Evolutionary conservation across 305 asterid species (phyloP), one percentile per base, ranked within the genome.

Genomic region (Fraxinus velutina): DNA sequence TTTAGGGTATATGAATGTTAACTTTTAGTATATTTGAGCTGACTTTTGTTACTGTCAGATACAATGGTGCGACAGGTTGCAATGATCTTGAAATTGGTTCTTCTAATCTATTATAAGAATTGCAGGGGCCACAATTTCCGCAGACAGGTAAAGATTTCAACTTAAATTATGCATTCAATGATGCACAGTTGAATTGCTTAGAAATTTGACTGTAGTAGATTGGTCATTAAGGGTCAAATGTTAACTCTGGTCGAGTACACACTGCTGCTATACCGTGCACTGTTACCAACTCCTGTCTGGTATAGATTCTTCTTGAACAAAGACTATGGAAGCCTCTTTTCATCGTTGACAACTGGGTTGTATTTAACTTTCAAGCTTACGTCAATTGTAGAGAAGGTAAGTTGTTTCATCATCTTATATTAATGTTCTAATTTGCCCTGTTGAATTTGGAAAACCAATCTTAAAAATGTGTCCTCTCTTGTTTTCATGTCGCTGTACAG

Each of bases 261-360:
- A 2, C 86, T 96, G 89, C 90, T 96, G 84, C 87, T 96, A 30
- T 91, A 94, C 88, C 97, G 98, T 85, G 97, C 97, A 72, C 83
- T 96, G 85, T 88, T 96, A 84, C 97, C 99, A 52, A 85, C 97
- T 83, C 94, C 99, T 76, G 95, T 96, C 60, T 96, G 99, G 99
- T 96, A 93, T 86, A 89, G 98, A 83, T 96, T 94, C 90, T 96
- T 96, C 87, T 84, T 93, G 87, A 96, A 96, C 97, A 96, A 96
- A 87, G 95, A 92, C 5, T 92, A 94, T 80, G 99, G 97, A 74
- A 92, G 94, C 87, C 96, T 96, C 82, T 96, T 96, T 87, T 94
- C 99, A 75, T 89, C 97, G 27, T 86, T 96, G 88, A 93, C 89
- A 36, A 96, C 98, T 0, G 98, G 99, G 83, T 85, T 96, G 88